phyloP scores from a whole-genome alignment of 306 rosid genomes.

The apple (Malus domestica) region DNA sequence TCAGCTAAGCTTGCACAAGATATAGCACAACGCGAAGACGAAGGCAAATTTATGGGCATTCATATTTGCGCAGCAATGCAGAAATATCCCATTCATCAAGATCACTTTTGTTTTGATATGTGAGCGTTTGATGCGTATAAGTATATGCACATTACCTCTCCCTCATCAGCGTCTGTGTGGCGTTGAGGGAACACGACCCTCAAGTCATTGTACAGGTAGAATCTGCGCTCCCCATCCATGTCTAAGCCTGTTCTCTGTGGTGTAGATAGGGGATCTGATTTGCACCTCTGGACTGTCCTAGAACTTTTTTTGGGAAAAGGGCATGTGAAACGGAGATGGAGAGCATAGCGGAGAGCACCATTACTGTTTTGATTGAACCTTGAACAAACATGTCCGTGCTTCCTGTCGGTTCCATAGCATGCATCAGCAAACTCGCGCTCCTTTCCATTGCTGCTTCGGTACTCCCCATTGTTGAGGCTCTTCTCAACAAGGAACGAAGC shows the following conservation, averaged over 20 bases:
- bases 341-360: constrained; percentile 83
- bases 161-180: constrained; percentile 93
- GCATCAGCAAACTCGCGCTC: constrained; percentile 37
- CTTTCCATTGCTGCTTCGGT: constrained; percentile 35
- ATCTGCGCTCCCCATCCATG: constrained; percentile 58
- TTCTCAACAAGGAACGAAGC: constrained; percentile 21
- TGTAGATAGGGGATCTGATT: constrained; percentile 28
- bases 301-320: constrained; percentile 56
- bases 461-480: constrained; percentile 15
- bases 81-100: no score
- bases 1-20: not conserved
- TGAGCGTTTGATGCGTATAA: not conserved
- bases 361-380: constrained; percentile 50
- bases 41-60: not conserved
- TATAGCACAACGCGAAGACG: not conserved
- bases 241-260: constrained; percentile 43
- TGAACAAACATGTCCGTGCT: constrained; percentile 32
- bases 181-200: constrained; percentile 97
- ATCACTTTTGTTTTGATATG: no score
- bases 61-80: no score
- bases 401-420: constrained; percentile 43
- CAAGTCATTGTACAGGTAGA: constrained; percentile 81
- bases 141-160: constrained; percentile 60
- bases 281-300: constrained; percentile 47
- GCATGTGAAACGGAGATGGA: constrained; percentile 88